Percentiles rank a stretch among this genome's conserved stretches.
Evolutionary conservation across 2,329 filamentous ascomycete species (phyloP).

Genomic region (Hypoxylon sp.): DNA sequence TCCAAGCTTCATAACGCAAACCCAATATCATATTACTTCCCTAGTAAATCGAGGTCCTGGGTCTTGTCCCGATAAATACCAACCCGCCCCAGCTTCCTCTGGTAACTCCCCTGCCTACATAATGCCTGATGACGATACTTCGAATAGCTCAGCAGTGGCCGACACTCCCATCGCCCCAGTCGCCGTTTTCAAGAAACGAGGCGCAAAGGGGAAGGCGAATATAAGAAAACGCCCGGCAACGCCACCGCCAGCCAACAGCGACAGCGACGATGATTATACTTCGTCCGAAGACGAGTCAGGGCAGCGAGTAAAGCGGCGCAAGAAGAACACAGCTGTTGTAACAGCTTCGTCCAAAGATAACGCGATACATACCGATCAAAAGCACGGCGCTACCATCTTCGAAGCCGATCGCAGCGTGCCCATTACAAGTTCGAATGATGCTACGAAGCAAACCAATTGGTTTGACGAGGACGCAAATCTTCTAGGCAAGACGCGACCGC

Average conservation of each 20-base stretch:
- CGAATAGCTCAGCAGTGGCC: conserved; percentile 32
- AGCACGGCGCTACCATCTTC: conserved; percentile 68
- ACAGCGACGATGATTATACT: conserved; percentile 73
- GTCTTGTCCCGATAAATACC: not conserved
- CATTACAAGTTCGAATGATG: conserved; percentile 82
- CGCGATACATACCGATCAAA: conserved; percentile 56
- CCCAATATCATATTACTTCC: conserved; percentile 4
- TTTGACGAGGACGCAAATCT: conserved; percentile 81
- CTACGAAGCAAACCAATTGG: conserved; percentile 92
- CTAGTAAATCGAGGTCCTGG: not conserved
- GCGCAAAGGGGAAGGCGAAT: conserved; percentile 81
- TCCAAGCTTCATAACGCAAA: conserved; percentile 25
- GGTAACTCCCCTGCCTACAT: not conserved
- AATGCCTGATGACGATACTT: conserved; percentile 44
- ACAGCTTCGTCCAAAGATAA: conserved; percentile 73
- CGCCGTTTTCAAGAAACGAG: conserved; percentile 88
- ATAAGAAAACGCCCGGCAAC: conserved; percentile 86
- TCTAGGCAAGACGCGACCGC: conserved; percentile 68
- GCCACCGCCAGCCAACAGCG: conserved; percentile 75
- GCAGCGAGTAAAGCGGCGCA: conserved; percentile 83
- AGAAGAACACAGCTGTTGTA: conserved; percentile 76
- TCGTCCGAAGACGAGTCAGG: conserved; percentile 84
- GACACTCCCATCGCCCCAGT: conserved; percentile 63
- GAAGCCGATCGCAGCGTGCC: conserved; percentile 73
- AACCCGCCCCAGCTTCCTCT: not conserved